Evolutionary conservation across 2,329 filamentous ascomycete species (phyloP).

Genomic region (Colletotrichum karsti): DNA sequence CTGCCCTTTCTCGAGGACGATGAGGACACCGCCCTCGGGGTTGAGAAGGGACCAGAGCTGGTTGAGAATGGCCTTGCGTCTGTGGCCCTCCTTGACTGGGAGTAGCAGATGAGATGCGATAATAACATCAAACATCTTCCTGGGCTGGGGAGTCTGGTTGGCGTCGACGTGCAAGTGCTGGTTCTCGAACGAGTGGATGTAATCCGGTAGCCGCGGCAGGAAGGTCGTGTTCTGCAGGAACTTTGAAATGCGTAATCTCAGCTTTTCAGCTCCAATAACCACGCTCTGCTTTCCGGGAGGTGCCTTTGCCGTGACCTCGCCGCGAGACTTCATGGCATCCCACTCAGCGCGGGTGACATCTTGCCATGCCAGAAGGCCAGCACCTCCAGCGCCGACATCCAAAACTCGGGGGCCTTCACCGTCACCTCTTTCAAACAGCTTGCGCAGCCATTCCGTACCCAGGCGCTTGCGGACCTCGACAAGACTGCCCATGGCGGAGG

Average conservation of each 20-base stretch:
- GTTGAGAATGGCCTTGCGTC: constrained; percentile 81
- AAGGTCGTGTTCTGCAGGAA: constrained; percentile 92
- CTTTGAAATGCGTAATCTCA: constrained; percentile 78
- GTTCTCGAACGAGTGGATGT: constrained; percentile 71
- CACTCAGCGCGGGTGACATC: constrained; percentile 85
- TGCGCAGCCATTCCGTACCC: constrained; percentile 75
- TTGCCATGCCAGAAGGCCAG: constrained; percentile 78
- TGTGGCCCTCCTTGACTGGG: constrained; percentile 76
- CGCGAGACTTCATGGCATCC: constrained; percentile 69
- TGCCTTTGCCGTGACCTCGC: constrained; percentile 43
- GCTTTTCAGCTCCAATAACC: constrained; percentile 76
- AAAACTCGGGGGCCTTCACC: constrained; percentile 69
- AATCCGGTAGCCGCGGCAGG: constrained; percentile 89
- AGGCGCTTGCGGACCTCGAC: constrained; percentile 79
- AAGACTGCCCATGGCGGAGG: constrained; percentile 71
- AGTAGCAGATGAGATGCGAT: constrained; percentile 88
- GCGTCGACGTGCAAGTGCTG: constrained; percentile 68
- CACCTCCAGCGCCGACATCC: constrained; percentile 79
- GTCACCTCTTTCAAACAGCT: constrained; percentile 60
- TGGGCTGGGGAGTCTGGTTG: constrained; percentile 59
- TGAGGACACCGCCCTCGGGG: constrained; percentile 84
- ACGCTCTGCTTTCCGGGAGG: constrained; percentile 82
- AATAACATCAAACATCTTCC: constrained; percentile 89
- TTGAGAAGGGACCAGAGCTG: constrained; percentile 91
- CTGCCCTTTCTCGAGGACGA: constrained; percentile 90